These are phyloP conservation scores for Ciborinia camelliae DNA, from an alignment of 2,329 filamentous ascomycete species.

Conservation along the genomic window DNA sequence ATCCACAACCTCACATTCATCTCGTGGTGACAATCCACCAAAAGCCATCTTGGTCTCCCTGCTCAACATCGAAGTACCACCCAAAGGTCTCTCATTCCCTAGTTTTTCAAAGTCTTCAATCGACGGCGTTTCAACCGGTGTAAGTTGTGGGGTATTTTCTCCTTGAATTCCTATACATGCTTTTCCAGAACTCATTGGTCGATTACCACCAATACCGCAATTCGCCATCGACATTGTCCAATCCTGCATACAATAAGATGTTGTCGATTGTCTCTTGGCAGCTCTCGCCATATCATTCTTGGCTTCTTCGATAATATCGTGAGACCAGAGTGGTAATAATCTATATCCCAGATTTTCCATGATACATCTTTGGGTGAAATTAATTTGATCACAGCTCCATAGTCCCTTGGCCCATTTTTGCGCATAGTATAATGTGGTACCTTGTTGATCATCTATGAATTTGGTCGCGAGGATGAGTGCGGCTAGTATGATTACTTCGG, in stretches of 20 bases:
- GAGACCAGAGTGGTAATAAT: constrained; percentile 58
- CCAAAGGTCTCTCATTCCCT: background rate
- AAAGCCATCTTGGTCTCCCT: constrained; percentile 10
- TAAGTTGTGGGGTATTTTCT: constrained; percentile 11
- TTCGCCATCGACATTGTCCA: constrained; percentile 4
- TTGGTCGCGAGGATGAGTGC: constrained; percentile 63
- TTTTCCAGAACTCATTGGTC: constrained; percentile 7
- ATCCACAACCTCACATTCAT: background rate
- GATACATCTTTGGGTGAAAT: constrained; percentile 60
- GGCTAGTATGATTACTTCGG: constrained; percentile 61
- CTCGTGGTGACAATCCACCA: background rate
- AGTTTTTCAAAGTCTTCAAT: background rate
- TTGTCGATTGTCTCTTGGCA: constrained; percentile 29
- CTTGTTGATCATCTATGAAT: constrained; percentile 59
- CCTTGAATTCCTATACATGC: constrained; percentile 9
- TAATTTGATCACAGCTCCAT: constrained; percentile 62
- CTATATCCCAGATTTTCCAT: constrained; percentile 63
- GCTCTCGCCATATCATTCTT: constrained; percentile 63
- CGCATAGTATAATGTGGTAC: constrained; percentile 52
- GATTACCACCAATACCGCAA: background rate
- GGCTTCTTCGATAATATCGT: constrained; percentile 55
- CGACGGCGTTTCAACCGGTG: constrained; percentile 9
- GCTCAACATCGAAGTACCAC: constrained; percentile 10
- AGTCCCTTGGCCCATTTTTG: constrained; percentile 51
- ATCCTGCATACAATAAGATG: constrained; percentile 15